A percentile compares a stretch with the other conserved stretches of the same genome.
Evolutionary conservation across 306 rosid species (phyloP).

Genomic region (Canavalia ensiformis): DNA sequence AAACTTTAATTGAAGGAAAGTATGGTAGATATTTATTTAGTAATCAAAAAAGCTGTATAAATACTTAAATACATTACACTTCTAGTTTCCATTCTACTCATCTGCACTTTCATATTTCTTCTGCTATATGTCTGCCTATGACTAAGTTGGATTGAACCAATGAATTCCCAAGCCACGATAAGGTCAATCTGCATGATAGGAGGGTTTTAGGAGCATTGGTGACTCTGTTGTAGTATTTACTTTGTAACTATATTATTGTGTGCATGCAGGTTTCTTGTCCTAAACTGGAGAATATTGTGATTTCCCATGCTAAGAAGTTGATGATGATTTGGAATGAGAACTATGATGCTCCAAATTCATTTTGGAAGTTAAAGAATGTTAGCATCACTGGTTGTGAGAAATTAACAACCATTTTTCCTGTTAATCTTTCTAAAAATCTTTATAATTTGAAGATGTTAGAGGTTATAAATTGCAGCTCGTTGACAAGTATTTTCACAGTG

Average conservation of each 20-base stretch:
- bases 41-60: too few species aligned
- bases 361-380: not conserved
- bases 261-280: slow-evolving; percentile 9
- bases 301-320: not conserved
- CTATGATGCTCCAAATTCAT: not conserved
- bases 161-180: too few species aligned
- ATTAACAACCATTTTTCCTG: not conserved
- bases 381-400: not conserved
- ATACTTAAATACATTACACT: too few species aligned
- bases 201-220: too few species aligned
- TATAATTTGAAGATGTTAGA: slow-evolving; percentile 1
- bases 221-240: too few species aligned
- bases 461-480: not conserved
- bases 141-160: too few species aligned
- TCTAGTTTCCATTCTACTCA: too few species aligned
- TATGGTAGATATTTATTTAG: too few species aligned
- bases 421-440: not conserved
- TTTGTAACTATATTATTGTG: not conserved
- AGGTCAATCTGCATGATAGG: too few species aligned
- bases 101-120: too few species aligned
- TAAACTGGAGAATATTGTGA: not conserved
- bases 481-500: not conserved
- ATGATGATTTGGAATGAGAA: not conserved
- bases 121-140: too few species aligned
- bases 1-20: too few species aligned